Evolutionary conservation across 768 basidiomycete species (phyloP), one percentile per base, ranked within the genome.

Genomic region (Suillus occidentalis): DNA sequence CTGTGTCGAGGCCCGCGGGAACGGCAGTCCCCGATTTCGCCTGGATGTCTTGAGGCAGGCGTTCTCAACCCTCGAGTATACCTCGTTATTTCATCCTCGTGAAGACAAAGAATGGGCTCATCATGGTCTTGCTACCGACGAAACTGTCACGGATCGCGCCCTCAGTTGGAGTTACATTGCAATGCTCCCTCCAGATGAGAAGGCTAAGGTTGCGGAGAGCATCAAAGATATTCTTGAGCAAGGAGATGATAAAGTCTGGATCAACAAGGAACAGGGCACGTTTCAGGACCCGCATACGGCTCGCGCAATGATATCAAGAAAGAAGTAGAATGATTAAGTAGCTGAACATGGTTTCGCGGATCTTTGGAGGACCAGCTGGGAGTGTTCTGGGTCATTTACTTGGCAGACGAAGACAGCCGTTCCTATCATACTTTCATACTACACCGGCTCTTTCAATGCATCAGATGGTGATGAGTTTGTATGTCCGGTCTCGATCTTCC

Each of bases 131-230:
- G 81, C 84, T 0, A 87, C 85, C 2, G 77, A 82, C 39, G 80
- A 90, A 13, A 79, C 79, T n/a, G 86, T 83, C 6, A 77, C 92
- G 45, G 81, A 93, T 61, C 81, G 95, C 57, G 88, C 87, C 1
- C 80, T 81, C 64, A 94, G 88, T 77, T 97, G 96, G 80, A 94
- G 92, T 69, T 97, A 95, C 75, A 87, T 95, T 53, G 82, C 90
- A 0, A 75, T 89, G 25, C 79, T 90, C 42, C 77, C 83, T 2
- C 84, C 83, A 2, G 83, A 83, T 25, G 83, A 87, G 70, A 89
- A 85, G 74, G 74, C 74, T 12, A 77, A 82, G 49, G 81, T 95
- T 39, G 74, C 76, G 28, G 68, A 78, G 13, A 81, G 85, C 53
- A 73, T 94, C 36, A 76, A 81, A 53, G 79, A 73, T 10, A 87